phyloP scores from a whole-genome alignment of 2,329 filamentous ascomycete species.

The Clathrospora elynae region DNA sequence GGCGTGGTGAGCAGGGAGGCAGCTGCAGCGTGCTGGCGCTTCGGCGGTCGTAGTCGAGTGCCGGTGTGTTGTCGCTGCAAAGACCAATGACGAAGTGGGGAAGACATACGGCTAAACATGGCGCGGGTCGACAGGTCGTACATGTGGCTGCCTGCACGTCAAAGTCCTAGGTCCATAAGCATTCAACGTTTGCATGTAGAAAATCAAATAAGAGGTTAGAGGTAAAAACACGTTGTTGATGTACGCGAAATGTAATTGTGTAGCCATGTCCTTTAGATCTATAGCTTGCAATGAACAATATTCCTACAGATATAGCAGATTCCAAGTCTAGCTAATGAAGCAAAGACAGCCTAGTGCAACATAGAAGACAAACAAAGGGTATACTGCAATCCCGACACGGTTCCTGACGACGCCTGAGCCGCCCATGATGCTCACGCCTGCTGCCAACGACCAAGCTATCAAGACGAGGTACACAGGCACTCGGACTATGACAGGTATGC shows the following conservation, averaged over 20 bases:
- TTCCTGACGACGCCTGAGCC: constrained; percentile 96
- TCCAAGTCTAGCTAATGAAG: constrained; percentile 78
- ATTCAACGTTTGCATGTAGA: no score
- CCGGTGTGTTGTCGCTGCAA: constrained; percentile 32
- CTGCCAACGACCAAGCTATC: constrained; percentile 89
- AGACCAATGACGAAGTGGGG: constrained; percentile 40
- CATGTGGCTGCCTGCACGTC: constrained; percentile 16
- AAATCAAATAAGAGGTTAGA: no score
- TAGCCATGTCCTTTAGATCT: no score
- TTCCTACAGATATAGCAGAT: constrained; percentile 7
- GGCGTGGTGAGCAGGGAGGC: constrained; percentile 28
- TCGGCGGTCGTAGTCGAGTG: constrained; percentile 28
- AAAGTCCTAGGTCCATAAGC: no score
- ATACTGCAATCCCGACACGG: constrained; percentile 89
- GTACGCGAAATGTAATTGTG: no score
- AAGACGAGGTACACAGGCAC: constrained; percentile 91
- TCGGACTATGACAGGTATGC: constrained; percentile 76
- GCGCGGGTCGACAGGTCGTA: constrained; percentile 13
- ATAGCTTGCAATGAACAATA: constrained; percentile 3
- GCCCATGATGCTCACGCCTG: constrained; percentile 92
- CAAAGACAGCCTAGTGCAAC: constrained; percentile 90
- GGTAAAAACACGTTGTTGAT: no score
- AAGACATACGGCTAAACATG: constrained; percentile 26
- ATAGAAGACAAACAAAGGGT: constrained; percentile 94
- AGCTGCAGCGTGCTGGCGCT: constrained; percentile 32